Conservation (phyloP, 2,329 filamentous ascomycete genomes). For the Neonectria ditissima region DNA sequence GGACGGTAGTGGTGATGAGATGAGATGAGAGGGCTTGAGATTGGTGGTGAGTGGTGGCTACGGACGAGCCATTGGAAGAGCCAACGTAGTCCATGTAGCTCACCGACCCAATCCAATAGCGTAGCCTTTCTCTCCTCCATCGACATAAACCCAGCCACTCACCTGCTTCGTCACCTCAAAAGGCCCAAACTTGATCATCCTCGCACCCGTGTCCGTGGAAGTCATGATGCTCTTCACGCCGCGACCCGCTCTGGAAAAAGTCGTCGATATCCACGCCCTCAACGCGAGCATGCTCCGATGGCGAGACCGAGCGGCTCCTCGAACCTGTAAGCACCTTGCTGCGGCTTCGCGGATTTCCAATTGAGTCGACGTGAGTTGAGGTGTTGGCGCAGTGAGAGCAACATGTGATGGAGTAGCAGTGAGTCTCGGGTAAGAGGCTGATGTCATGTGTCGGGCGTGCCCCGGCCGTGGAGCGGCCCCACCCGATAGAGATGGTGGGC, state of each 20-base stretch:
- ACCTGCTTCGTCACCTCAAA: constrained; percentile 83
- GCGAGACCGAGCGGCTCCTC: neutral
- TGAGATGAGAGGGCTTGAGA: neutral
- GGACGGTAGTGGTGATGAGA: neutral
- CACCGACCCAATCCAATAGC: too few species aligned
- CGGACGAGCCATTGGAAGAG: neutral
- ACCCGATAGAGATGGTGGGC: constrained; percentile 3
- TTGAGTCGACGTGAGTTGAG: neutral
- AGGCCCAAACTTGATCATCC: constrained; percentile 74
- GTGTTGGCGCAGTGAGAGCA: neutral
- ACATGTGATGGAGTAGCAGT: constrained; percentile 11
- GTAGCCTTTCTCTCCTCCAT: too few species aligned
- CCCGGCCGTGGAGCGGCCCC: neutral
- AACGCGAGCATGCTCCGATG: constrained; percentile 39
- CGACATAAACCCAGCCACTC: constrained; percentile 37
- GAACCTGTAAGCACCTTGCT: neutral
- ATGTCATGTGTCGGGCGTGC: constrained; percentile 37
- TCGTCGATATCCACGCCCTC: constrained; percentile 26
- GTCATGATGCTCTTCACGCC: constrained; percentile 47
- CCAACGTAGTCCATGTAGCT: neutral
- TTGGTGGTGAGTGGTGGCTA: neutral
- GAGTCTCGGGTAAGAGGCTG: constrained; percentile 21
- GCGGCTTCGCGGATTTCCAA: neutral
- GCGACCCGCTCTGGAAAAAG: constrained; percentile 24
- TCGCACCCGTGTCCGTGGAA: constrained; percentile 40